These are phyloP conservation scores for Alternaria sp. DNA, from an alignment of 2,329 filamentous ascomycete genomes.

Conservation along the genomic window DNA sequence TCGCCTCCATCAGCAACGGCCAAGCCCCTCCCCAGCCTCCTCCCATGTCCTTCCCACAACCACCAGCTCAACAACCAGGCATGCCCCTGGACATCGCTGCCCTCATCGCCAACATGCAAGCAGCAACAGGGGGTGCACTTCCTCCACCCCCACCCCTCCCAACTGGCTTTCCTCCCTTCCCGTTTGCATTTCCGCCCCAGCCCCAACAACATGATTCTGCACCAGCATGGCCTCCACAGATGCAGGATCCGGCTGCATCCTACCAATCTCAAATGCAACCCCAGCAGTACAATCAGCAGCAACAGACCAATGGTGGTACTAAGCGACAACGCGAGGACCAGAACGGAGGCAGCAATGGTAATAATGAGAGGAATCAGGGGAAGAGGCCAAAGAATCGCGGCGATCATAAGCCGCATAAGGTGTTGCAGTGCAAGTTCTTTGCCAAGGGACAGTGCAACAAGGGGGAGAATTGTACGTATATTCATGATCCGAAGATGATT, in stretches of 20 bases:
- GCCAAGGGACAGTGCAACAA: slow-evolving; percentile 75
- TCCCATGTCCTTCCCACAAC: slow-evolving; percentile 21
- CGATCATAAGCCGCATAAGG: slow-evolving; percentile 46
- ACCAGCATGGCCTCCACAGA: slow-evolving; percentile 23
- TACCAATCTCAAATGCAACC: slow-evolving; percentile 21
- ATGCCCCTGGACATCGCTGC: slow-evolving; percentile 32
- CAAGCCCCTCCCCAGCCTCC: slow-evolving; percentile 26
- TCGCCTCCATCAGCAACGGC: slow-evolving; percentile 28
- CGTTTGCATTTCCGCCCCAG: slow-evolving; percentile 26
- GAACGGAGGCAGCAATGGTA: slow-evolving; percentile 33
- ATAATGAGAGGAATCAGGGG: slow-evolving; percentile 60
- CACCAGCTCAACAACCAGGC: slow-evolving; percentile 24
- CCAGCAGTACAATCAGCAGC: slow-evolving; percentile 33
- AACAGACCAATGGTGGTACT: slow-evolving; percentile 35
- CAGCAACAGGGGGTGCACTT: slow-evolving; percentile 24
- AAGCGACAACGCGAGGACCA: slow-evolving; percentile 49
- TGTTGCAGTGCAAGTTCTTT: slow-evolving; percentile 71
- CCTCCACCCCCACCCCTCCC: slow-evolving; percentile 36
- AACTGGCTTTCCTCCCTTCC: slow-evolving; percentile 29
- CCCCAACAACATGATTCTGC: slow-evolving; percentile 18
- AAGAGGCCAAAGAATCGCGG: slow-evolving; percentile 47
- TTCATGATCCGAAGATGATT: slow-evolving; percentile 62
- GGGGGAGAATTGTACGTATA: slow-evolving; percentile 77
- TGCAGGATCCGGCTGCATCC: slow-evolving; percentile 13
- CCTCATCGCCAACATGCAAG: slow-evolving; percentile 35